Evolutionary conservation across 179 eudicot genomes (phyloP), one percentile per base, ranked within the genome.

Genomic region (Drosera spatulata): DNA sequence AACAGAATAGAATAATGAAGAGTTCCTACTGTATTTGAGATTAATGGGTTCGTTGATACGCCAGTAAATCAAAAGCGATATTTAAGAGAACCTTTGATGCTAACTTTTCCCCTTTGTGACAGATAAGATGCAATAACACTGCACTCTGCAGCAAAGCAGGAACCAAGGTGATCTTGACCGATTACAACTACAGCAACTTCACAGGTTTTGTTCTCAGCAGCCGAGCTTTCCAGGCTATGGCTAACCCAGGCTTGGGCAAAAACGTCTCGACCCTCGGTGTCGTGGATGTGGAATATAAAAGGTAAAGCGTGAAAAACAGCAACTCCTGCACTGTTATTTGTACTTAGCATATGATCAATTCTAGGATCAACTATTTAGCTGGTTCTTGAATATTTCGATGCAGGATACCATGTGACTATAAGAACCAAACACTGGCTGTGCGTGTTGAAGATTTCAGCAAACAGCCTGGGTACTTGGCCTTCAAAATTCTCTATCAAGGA

Each of bases 171-270:
- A 64, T 80, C 6, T 82, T 86, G 50, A 82, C 85, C 33, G 95
- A 84, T 68, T 64, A 67, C 12, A 80, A 82, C 57, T 60, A 45
- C 39, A 78, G 46, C 38, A 86, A 81, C 73, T 50, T 53, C 50
- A 74, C 97, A 0, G 88, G 73, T 46, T 82, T 89, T 64, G 91
- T 89, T 68, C 45, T 89, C 14, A 84, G 91, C 70, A 80, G 68
- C 69, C 76, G 82, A 72, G 91, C 91, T 71, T 82, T 80, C 60
- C 65, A 66, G 73, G 87, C 78, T 60, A 82, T 89, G 97, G 95
- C 88, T 38, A 72, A 75, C 45, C 72, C 81, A 59, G 95, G 84
- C 45, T 73, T 58, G 78, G 85, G 73, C 41, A 50, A 54, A 40
- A 66, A 69, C 39, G 48, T 89, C 51, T 52, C 82, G 50, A 70